Percentiles rank a stretch among this genome's conserved stretches.
Evolutionary conservation across 2,329 filamentous ascomycete genomes (phyloP).

Genomic region (Hortaea werneckii): DNA sequence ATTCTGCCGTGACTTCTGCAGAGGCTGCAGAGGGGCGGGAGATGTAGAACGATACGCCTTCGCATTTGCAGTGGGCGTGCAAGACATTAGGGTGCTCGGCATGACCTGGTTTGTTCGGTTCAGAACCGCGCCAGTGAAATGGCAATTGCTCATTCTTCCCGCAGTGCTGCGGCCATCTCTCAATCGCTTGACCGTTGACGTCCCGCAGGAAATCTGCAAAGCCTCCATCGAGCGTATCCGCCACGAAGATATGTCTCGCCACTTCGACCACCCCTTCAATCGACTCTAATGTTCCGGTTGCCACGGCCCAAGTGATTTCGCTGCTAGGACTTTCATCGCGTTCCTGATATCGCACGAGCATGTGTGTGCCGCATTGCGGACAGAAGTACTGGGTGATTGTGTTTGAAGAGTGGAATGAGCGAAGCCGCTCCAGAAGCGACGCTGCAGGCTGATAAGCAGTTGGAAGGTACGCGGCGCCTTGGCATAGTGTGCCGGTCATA

Average conservation of each 20-base stretch:
- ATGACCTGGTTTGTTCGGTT: background rate
- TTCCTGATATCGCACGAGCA: conserved; percentile 12
- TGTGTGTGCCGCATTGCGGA: conserved; percentile 39
- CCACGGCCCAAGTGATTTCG: conserved; percentile 16
- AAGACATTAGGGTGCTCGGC: conserved; percentile 18
- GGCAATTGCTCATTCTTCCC: conserved; percentile 13
- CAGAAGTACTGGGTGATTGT: conserved; percentile 40
- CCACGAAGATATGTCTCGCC: conserved; percentile 22
- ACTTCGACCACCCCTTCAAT: conserved; percentile 23
- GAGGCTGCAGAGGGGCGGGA: conserved; percentile 44
- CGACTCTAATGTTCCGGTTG: conserved; percentile 23
- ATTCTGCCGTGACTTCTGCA: conserved; percentile 35
- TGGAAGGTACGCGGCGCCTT: conserved; percentile 34
- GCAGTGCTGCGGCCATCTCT: conserved; percentile 17
- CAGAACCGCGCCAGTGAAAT: conserved; percentile 13
- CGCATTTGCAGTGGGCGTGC: conserved; percentile 45
- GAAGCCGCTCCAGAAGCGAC: conserved; percentile 26
- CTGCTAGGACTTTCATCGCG: conserved; percentile 13
- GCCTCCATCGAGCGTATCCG: conserved; percentile 29
- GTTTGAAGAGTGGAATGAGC: conserved; percentile 35
- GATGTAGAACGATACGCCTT: conserved; percentile 46
- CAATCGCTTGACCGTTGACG: conserved; percentile 17
- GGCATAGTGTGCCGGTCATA: conserved; percentile 37
- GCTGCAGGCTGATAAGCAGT: conserved; percentile 20
- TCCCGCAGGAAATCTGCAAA: conserved; percentile 24